Base-by-base conservation (phyloP, 768 basidiomycete genomes). In the Lanmaoa pseudosensibilis region DNA sequence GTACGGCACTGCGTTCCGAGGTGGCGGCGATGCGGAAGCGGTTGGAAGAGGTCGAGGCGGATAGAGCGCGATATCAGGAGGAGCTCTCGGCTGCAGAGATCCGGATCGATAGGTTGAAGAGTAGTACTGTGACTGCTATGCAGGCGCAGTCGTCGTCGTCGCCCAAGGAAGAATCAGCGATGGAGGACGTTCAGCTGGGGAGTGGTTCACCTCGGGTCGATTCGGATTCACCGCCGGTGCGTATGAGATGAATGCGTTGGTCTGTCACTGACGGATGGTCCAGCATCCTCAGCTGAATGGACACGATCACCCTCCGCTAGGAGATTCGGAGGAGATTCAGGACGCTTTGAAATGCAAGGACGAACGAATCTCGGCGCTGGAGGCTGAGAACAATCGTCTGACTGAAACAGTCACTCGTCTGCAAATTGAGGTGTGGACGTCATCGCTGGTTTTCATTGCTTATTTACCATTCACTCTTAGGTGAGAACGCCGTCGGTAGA, bases 141-240 rank as follows among this genome's bases (percentile, higher is more conserved):
- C 79, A 81, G 62, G 65, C 72, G 23, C 77, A 72, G 53, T 62
- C 74, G 47, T 61, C 74, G 21, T 62, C 73, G 43, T 61, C 74
- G 18, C 66, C 65, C 21, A 71, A 67, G 50, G 65, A 69, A 37
- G 78, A 74, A 50, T 65, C 41, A 12, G 55, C 46, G 11, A 64
- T 63, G 54, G 67, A 75, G 40, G 69, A 63, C 7, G 50, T 59
- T 40, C 73, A 69, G 47, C 59, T 27, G 5, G 64, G 57, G 73
- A 70, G 81, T 81, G 77, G 80, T 78, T 73, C 72, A 12, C 61
- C 77, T 60, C 75, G 73, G 69, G 70, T 69, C 64, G 77, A 76
- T 73, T 78, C 80, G 73, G 83, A 80, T 75, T 81, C 85, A 78
- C 83, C 86, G 72, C 80, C 76, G 77, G 88, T 89, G 81, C 83